Conservation (phyloP, 352 stramenopile genomes). For the Phytophthora pluvialis region DNA sequence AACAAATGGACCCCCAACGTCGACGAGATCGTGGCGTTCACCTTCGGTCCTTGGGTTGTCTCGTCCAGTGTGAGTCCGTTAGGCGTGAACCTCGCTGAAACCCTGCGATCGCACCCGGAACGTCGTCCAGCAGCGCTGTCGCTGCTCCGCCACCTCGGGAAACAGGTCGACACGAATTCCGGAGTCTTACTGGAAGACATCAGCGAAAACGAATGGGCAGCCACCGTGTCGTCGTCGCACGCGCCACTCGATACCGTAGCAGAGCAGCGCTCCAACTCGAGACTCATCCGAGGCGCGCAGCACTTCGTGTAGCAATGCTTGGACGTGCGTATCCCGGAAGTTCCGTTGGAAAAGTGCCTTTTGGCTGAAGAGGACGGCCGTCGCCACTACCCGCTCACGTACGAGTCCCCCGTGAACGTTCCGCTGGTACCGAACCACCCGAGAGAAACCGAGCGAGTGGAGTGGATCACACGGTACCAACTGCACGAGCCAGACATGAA, state of each 20-base stretch:
- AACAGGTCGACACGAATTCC: conserved; percentile 23
- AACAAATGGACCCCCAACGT: conserved; percentile 58
- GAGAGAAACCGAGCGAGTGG: conserved; percentile 36
- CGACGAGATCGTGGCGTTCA: conserved; percentile 40
- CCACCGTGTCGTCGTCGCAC: conserved; percentile 24
- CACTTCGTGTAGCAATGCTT: conserved; percentile 64
- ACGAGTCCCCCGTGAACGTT: conserved; percentile 35
- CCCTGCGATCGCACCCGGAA: conserved; percentile 37
- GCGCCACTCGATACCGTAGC: background rate
- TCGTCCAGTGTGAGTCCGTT: conserved; percentile 47
- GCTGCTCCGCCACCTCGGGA: conserved; percentile 41
- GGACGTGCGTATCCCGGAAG: conserved; percentile 48
- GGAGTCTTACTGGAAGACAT: conserved; percentile 39
- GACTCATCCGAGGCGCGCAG: conserved; percentile 30
- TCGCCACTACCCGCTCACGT: conserved; percentile 47
- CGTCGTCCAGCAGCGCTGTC: conserved; percentile 36
- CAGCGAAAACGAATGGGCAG: conserved; percentile 44
- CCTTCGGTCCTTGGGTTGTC: conserved; percentile 41
- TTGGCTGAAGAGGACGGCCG: conserved; percentile 50
- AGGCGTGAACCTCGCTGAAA: conserved; percentile 48
- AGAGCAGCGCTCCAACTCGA: conserved; percentile 19
- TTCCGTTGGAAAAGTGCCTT: conserved; percentile 43
- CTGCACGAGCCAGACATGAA: conserved; percentile 23
- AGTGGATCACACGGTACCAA: conserved; percentile 42
- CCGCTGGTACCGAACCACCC: conserved; percentile 28